These are phyloP conservation scores for Mycena olivaceomarginata DNA, from an alignment of 768 basidiomycete species.

Conservation along the genomic window DNA sequence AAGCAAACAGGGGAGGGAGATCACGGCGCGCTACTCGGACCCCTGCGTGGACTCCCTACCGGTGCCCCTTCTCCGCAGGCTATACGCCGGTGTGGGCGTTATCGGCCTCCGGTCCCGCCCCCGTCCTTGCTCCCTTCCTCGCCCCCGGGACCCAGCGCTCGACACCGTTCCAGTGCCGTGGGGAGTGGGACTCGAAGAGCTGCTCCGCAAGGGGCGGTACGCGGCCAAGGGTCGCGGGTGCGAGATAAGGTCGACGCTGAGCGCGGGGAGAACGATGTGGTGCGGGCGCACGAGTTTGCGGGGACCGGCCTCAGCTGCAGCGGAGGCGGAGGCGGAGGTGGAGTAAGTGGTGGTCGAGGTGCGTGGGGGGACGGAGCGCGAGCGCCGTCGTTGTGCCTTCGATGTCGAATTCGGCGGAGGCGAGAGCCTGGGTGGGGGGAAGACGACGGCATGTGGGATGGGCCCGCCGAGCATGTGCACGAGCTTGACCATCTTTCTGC, in stretches of 20 bases:
- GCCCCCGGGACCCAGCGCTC: slow-evolving; percentile 14
- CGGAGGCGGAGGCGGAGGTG: neutral
- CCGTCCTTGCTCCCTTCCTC: neutral
- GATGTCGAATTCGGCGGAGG: neutral
- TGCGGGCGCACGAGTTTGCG: slow-evolving; percentile 32
- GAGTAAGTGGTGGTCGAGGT: neutral
- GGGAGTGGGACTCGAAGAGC: slow-evolving; percentile 7
- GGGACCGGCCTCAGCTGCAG: neutral
- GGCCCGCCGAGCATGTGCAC: slow-evolving; percentile 39
- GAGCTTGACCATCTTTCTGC: slow-evolving; percentile 42
- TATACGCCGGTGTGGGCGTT: slow-evolving; percentile 5
- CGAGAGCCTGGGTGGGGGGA: slow-evolving; percentile 15
- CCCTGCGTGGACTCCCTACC: slow-evolving; percentile 2
- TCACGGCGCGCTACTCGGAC: neutral
- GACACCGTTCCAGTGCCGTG: neutral
- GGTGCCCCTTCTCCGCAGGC: slow-evolving; percentile 4
- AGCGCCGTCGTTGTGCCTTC: slow-evolving; percentile 30
- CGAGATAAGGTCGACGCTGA: slow-evolving; percentile 27
- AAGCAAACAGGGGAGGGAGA: too few species aligned
- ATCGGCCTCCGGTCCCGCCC: too few species aligned
- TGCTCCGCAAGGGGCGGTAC: neutral
- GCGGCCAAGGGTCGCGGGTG: slow-evolving; percentile 22
- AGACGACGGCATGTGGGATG: slow-evolving; percentile 31
- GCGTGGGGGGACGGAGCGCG: slow-evolving; percentile 41
- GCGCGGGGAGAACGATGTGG: neutral